These are phyloP conservation scores for Arthrobotrys musiformis DNA, from an alignment of 2,329 filamentous ascomycete genomes.

Conservation along the genomic window DNA sequence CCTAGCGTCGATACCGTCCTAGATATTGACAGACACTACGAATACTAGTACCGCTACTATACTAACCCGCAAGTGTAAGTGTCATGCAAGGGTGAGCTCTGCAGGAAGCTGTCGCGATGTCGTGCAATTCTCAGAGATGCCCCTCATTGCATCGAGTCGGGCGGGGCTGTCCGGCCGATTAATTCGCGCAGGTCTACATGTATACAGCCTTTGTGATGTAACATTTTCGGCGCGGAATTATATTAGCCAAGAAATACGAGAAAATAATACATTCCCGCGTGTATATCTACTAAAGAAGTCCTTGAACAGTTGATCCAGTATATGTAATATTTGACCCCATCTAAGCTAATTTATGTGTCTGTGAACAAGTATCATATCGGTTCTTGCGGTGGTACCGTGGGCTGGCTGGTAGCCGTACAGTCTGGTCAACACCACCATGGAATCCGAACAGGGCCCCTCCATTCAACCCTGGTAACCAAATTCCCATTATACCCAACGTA, in stretches of 20 bases:
- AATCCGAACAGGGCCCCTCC: background rate
- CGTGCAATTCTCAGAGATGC: constrained; percentile 10
- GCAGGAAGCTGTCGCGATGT: constrained; percentile 19
- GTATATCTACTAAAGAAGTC: no score
- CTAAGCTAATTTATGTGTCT: no score
- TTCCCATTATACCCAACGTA: background rate
- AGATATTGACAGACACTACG: background rate
- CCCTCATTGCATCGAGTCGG: background rate
- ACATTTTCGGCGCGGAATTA: no score
- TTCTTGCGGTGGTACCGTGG: background rate
- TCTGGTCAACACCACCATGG: no score
- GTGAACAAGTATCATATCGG: no score
- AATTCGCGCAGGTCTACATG: background rate
- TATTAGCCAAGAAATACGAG: no score
- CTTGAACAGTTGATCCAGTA: no score
- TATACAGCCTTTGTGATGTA: no score
- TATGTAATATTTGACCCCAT: no score
- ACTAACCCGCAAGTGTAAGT: constrained; percentile 13
- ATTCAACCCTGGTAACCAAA: background rate
- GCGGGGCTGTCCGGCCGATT: background rate
- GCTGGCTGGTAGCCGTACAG: no score
- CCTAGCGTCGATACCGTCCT: constrained; percentile 1
- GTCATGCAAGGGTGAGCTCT: constrained; percentile 47
- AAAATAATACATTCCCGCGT: no score
- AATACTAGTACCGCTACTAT: background rate